phyloP scores from a whole-genome alignment of 2,329 filamentous ascomycete genomes.

The Coniochaeta ligniaria region DNA sequence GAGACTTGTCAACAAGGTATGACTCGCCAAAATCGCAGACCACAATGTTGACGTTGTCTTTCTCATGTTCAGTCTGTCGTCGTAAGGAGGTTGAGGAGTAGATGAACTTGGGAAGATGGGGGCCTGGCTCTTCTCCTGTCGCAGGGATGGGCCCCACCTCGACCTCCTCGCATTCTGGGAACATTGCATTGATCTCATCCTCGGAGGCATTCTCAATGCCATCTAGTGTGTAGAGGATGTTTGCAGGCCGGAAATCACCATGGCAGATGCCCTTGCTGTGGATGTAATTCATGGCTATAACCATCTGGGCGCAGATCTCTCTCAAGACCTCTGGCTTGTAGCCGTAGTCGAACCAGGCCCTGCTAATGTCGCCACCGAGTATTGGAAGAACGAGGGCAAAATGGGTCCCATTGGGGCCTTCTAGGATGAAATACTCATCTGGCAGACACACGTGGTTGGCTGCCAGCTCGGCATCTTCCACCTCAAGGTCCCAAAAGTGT shows the following conservation, averaged over 20 bases:
- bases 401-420: slow-evolving; percentile 12
- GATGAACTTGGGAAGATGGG: slow-evolving; percentile 3
- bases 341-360: background rate
- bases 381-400: slow-evolving; percentile 9
- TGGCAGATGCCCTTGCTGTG: slow-evolving; percentile 8
- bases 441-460: slow-evolving; percentile 6
- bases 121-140: background rate
- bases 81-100: background rate
- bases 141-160: background rate
- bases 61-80: background rate
- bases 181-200: slow-evolving; percentile 1
- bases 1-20: slow-evolving; percentile 1
- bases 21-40: slow-evolving; percentile 11
- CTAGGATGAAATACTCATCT: slow-evolving; percentile 9
- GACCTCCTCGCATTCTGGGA: background rate
- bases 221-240: slow-evolving; percentile 7
- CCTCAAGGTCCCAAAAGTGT: background rate
- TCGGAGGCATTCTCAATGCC: too few species aligned
- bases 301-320: slow-evolving; percentile 4
- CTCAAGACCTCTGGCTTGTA: background rate
- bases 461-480: background rate
- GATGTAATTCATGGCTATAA: slow-evolving; percentile 5
- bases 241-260: slow-evolving; percentile 9
- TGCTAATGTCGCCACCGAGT: background rate
- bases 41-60: slow-evolving; percentile 1